Conservation (phyloP, 352 stramenopile genomes). For the Salisapilia sapeloensis region DNA sequence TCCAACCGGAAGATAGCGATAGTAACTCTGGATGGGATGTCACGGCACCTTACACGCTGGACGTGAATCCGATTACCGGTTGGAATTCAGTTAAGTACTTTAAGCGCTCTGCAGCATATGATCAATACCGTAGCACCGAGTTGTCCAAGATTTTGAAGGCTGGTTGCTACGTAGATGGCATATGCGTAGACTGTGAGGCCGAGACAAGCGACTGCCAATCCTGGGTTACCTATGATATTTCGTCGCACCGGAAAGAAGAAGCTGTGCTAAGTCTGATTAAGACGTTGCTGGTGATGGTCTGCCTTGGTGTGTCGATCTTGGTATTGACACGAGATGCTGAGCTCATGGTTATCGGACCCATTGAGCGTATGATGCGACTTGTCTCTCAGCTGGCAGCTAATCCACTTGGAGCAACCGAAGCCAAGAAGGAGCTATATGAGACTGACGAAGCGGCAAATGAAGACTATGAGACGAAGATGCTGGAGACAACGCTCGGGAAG, state of each 20-base stretch:
- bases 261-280: constrained; percentile 66
- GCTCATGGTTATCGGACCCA: constrained; percentile 90
- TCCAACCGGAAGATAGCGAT: constrained; percentile 28
- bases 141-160: constrained; percentile 41
- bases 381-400: constrained; percentile 56
- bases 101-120: no score
- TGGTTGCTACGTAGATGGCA: constrained; percentile 46
- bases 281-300: constrained; percentile 83
- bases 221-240: constrained; percentile 61
- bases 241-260: constrained; percentile 11
- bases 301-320: constrained; percentile 80
- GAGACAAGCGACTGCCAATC: constrained; percentile 36
- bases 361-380: constrained; percentile 91
- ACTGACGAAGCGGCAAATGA: constrained; percentile 41
- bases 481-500: constrained; percentile 90
- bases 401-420: constrained; percentile 42
- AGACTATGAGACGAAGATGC: constrained; percentile 92
- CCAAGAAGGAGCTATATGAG: constrained; percentile 60
- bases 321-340: constrained; percentile 90
- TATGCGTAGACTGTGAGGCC: constrained; percentile 30
- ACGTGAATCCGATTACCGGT: constrained; percentile 45
- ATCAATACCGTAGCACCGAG: constrained; percentile 37
- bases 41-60: constrained; percentile 14
- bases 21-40: constrained; percentile 29
- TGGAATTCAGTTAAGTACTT: constrained; percentile 44